phyloP scores from a whole-genome alignment of 495 filamentous ascomycete genomes.

The Trichocladium uniseriatum region DNA sequence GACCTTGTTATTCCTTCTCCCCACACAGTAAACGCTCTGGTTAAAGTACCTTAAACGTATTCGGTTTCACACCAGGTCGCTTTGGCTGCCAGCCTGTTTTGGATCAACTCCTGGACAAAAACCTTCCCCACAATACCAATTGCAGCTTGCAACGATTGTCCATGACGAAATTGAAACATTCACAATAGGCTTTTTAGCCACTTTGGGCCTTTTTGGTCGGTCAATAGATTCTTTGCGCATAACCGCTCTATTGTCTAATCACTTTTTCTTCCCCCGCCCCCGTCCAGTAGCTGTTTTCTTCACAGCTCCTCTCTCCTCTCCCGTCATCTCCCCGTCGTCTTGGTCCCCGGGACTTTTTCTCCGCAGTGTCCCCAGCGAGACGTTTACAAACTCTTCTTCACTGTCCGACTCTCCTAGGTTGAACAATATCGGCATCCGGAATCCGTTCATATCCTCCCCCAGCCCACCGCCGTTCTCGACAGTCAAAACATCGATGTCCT shows the following conservation, averaged over 20 bases:
- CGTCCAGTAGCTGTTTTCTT: constrained; percentile 25
- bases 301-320: constrained; percentile 24
- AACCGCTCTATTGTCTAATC: neutral
- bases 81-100: no score
- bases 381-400: constrained; percentile 82
- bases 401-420: constrained; percentile 65
- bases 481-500: constrained; percentile 79
- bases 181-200: neutral
- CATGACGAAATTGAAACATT: neutral
- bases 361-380: constrained; percentile 76
- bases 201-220: neutral
- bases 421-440: constrained; percentile 79
- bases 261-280: constrained; percentile 17
- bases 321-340: constrained; percentile 30
- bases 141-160: neutral
- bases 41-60: neutral
- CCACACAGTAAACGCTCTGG: neutral
- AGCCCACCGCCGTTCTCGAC: constrained; percentile 55
- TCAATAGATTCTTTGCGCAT: neutral
- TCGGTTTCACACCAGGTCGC: neutral
- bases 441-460: constrained; percentile 50
- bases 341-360: constrained; percentile 52
- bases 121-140: neutral
- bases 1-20: neutral
- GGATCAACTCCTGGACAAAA: no score